phyloP scores from a whole-genome alignment of 2,329 filamentous ascomycete genomes.

The Kalaharituber pfeilii region DNA sequence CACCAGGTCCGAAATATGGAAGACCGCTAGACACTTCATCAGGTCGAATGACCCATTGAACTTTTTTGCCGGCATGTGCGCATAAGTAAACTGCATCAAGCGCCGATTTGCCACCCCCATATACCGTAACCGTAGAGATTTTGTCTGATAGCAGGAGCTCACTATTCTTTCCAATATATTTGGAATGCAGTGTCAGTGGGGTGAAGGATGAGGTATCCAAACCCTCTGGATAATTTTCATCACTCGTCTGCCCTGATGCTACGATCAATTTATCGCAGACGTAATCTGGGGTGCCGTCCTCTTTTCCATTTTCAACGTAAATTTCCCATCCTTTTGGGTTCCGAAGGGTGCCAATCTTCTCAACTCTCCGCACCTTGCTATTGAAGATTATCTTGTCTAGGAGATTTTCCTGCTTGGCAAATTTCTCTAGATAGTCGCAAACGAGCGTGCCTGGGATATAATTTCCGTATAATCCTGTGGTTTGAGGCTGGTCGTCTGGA shows the following conservation, averaged over 20 bases:
- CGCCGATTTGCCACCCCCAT: constrained; percentile 47
- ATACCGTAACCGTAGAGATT: constrained; percentile 33
- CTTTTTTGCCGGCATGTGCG: constrained; percentile 37
- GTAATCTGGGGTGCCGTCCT: background rate
- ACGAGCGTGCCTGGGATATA: constrained; percentile 34
- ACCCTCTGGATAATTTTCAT: background rate
- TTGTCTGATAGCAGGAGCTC: constrained; percentile 30
- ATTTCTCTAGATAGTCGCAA: constrained; percentile 34
- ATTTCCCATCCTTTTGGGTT: background rate
- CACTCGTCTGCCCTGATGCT: constrained; percentile 37
- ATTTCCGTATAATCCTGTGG: constrained; percentile 28
- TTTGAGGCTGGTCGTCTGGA: constrained; percentile 23
- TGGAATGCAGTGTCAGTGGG: constrained; percentile 34
- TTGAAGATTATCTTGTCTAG: constrained; percentile 29
- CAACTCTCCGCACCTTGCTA: constrained; percentile 33
- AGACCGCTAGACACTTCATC: background rate
- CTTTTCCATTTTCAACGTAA: background rate
- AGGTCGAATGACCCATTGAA: constrained; percentile 42
- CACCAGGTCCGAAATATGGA: constrained; percentile 34
- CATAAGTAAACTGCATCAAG: constrained; percentile 49
- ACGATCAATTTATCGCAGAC: constrained; percentile 33
- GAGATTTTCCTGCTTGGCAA: constrained; percentile 31
- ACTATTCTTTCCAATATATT: constrained; percentile 31
- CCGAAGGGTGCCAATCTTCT: constrained; percentile 16
- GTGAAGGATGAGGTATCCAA: constrained; percentile 25